These are phyloP conservation scores for Phytophthora foliorum DNA, from an alignment of 352 stramenopile species.

Conservation along the genomic window DNA sequence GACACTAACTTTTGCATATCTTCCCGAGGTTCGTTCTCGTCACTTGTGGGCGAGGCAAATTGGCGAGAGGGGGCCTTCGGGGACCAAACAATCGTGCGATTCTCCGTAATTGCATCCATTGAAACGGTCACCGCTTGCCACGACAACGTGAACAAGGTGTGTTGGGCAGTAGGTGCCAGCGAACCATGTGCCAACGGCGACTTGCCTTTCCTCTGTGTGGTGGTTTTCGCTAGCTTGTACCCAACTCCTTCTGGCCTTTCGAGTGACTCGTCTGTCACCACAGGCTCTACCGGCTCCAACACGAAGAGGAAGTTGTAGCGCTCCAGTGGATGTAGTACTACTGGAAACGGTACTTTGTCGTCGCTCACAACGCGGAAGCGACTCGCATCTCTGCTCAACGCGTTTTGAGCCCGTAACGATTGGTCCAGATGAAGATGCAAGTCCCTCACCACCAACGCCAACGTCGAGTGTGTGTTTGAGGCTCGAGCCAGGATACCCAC, in stretches of 20 bases:
- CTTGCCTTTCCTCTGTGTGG: slow-evolving; percentile 29
- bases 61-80: slow-evolving; percentile 29
- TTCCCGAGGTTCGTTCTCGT: slow-evolving; percentile 10
- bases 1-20: slow-evolving; percentile 29
- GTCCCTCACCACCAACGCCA: slow-evolving; percentile 62
- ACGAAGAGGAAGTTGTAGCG: slow-evolving; percentile 76
- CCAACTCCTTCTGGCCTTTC: slow-evolving; percentile 13
- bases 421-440: slow-evolving; percentile 75
- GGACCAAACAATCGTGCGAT: slow-evolving; percentile 77
- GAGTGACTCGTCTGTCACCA: slow-evolving; percentile 23
- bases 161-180: slow-evolving; percentile 32
- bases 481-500: slow-evolving; percentile 62
- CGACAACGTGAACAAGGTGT: slow-evolving; percentile 70
- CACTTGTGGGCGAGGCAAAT: slow-evolving; percentile 20
- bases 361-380: slow-evolving; percentile 52
- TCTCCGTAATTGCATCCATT: slow-evolving; percentile 62
- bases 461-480: slow-evolving; percentile 52
- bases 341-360: slow-evolving; percentile 64
- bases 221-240: slow-evolving; percentile 13
- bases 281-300: slow-evolving; percentile 42
- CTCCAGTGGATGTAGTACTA: slow-evolving; percentile 58
- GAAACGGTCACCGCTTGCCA: slow-evolving; percentile 52
- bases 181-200: slow-evolving; percentile 1
- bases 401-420: slow-evolving; percentile 30
- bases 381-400: slow-evolving; percentile 5